Evolutionary conservation across 306 rosid genomes (phyloP), one percentile per base, ranked within the genome.

Genomic region (Cucumis cinereus): DNA sequence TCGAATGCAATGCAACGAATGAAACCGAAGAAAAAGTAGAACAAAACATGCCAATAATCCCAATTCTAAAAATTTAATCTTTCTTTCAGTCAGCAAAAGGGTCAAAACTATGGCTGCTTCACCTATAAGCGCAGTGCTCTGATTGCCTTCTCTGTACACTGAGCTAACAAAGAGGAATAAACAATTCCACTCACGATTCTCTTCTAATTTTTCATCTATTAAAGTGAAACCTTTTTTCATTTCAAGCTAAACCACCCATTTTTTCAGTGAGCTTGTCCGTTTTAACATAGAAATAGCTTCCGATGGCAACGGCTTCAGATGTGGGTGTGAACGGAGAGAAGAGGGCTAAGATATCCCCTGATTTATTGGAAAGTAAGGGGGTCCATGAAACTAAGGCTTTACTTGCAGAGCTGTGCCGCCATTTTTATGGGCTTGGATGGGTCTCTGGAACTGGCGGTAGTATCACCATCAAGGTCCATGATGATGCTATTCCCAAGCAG

Each of bases 391-490:
- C 98, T 0, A 87, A 73, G 84, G 84, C 58, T 80, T 86, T 91
- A 74, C 81, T 90, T 81, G 86, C 97, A 6, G 96, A 94, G 53
- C 96, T 94, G 0, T 90, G 98, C 87, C 97, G 98, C 77, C 94
- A 90, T 50, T 94, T 94, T 86, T 94, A 91, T 84, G 81, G 45
- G 66, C 93, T 90, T 17, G 97, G 97, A 79, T 93, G 98, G 98
- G 97, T 93, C 0, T 87, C 96, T 0, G 98, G 98, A 17, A 91
- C 99, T 0, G 99, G 99, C 72, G 99, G 99, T 10, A 92, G 97
- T 84, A 89, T 94, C 90, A 84, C 91, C 61, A 82, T 94, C 79
- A 94, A 85, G 79, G 99, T 84, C 78, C 93, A 89, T 20, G 97
- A 91, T 73, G 92, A 90, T 30, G 87, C 91, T 77, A 80, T 90